Evolutionary conservation across 768 basidiomycete genomes (phyloP).

Genomic region (Multifurca ochricompacta): DNA sequence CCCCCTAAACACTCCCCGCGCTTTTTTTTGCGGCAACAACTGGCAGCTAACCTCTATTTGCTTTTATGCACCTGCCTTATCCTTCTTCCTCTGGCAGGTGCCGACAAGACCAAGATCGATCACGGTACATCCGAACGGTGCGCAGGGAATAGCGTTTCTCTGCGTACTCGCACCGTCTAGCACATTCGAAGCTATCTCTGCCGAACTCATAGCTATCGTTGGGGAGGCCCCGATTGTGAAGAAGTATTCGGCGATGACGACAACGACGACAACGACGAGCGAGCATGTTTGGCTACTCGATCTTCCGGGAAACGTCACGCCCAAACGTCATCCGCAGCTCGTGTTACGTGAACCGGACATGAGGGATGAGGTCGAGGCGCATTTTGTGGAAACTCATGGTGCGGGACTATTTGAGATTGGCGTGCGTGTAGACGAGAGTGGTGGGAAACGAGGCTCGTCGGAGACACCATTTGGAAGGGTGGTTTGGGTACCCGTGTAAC

Average conservation of each 20-base stretch:
- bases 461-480: constrained; percentile 46
- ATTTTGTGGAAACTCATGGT: constrained; percentile 26
- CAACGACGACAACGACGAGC: too few species aligned
- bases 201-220: constrained; percentile 42
- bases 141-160: constrained; percentile 43
- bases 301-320: background rate
- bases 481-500: constrained; percentile 30
- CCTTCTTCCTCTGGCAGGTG: constrained; percentile 32
- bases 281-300: constrained; percentile 17
- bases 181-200: constrained; percentile 28
- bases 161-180: constrained; percentile 32
- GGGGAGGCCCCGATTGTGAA: constrained; percentile 35
- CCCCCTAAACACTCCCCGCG: too few species aligned
- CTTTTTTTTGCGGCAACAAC: too few species aligned
- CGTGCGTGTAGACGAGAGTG: constrained; percentile 31
- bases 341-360: constrained; percentile 30
- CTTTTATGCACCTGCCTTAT: too few species aligned
- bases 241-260: background rate
- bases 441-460: constrained; percentile 27
- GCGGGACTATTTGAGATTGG: constrained; percentile 48
- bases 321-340: constrained; percentile 25
- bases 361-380: constrained; percentile 29
- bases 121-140: constrained; percentile 42
- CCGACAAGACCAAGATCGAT: constrained; percentile 41
- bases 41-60: too few species aligned